Evolutionary conservation across 306 rosid species (phyloP), one percentile per base, ranked within the genome.

Genomic region (Lathyrus aphaca): DNA sequence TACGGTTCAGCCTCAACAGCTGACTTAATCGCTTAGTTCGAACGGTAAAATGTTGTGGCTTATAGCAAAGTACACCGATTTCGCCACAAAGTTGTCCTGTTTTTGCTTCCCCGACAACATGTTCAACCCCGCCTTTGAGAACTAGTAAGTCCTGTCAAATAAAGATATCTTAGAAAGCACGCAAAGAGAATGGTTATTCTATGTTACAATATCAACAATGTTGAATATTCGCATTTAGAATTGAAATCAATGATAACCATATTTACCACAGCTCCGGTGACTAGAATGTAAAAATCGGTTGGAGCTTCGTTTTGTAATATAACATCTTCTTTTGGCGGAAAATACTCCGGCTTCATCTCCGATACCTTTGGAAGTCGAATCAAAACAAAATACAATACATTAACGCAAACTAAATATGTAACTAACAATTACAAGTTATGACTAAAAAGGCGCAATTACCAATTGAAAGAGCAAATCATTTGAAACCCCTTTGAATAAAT

Each of bases 341-440:
- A 95, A 43, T 91, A 95, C 84, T 95, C 99, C 0, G 99, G 92
- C 76, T 95, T 95, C 99, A 89, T 95, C 89, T 94, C 99, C 0
- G 97, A 91, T 29, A 94, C 99, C 97, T 94, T 35, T 66, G 27
- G 21, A 45, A 64, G 27, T 63, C 11, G 30, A 39, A 59, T 29
- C 17, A 66, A 72, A 68, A 68, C 46, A 66, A 71, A 67, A 58
- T 10, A 51, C 17, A 62, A 37, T 51, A 29, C 49, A 58, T 66
- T 68, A 44, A 54, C 49, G 14, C 38, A 59, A 69, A n/a, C 58
- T 30, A 12, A 32, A 50, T 15, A 60, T 21, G 16, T 49, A 43
- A 35, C 30, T 51, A 25, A 67, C 21, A 72, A 53, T 51, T 66
- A 43, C 15, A 16, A 45, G 21, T 30, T 15, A 53, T 23, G 63